Conservation (phyloP, 2,329 filamentous ascomycete genomes). For the Calonectria hawksworthii region DNA sequence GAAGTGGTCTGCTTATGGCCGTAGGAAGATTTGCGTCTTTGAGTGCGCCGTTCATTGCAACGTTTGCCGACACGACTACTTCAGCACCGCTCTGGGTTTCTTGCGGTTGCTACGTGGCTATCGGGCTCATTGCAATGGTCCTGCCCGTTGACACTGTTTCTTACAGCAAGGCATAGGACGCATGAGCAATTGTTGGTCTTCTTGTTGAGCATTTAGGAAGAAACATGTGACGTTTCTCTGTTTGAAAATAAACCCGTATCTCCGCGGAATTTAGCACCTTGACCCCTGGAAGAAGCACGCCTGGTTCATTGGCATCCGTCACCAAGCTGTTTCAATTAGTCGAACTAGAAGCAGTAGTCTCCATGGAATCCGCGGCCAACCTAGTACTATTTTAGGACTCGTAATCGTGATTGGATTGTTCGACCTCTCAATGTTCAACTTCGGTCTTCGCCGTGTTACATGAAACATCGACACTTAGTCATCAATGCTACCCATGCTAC, state of each 20-base stretch:
- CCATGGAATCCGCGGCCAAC: background rate
- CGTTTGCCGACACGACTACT: constrained; percentile 39
- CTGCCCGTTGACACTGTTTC: constrained; percentile 33
- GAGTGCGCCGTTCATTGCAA: constrained; percentile 38
- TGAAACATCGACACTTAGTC: background rate
- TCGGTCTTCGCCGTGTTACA: background rate
- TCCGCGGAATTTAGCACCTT: background rate
- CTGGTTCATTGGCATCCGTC: background rate
- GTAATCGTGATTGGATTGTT: background rate
- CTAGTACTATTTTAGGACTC: background rate
- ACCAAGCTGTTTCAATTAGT: background rate
- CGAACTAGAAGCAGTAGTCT: background rate
- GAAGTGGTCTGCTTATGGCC: constrained; percentile 37
- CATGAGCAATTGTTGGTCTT: background rate
- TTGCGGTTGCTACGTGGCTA: constrained; percentile 36
- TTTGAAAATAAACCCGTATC: background rate
- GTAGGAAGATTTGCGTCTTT: constrained; percentile 37
- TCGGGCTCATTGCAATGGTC: constrained; percentile 33
- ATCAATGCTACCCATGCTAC: background rate
- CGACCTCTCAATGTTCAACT: background rate
- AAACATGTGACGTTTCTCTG: background rate
- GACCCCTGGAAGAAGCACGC: background rate
- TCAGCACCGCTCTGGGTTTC: constrained; percentile 41
- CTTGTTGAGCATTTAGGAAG: background rate
- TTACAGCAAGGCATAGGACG: background rate